A percentile compares a stretch with the other conserved stretches of the same genome.
These are phyloP conservation scores for Penicillium fuscoglaucum DNA, from an alignment of 2,329 filamentous ascomycete genomes.

Conservation along the genomic window DNA sequence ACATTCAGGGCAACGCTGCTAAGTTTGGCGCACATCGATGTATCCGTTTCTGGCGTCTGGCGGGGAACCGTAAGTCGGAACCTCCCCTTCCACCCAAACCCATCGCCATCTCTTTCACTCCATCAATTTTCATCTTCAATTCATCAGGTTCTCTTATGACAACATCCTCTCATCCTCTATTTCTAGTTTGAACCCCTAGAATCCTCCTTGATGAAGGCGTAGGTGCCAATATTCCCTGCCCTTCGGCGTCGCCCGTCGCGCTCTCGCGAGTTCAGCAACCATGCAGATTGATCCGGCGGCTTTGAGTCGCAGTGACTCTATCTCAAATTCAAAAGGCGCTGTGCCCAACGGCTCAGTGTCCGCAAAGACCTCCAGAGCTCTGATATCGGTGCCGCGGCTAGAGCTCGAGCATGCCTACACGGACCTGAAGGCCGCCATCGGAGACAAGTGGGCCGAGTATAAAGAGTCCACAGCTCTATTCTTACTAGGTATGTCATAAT, in stretches of 20 bases:
- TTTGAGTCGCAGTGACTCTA: conserved; percentile 45
- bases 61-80: conserved; percentile 30
- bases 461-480: conserved; percentile 60
- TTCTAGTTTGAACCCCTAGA: conserved; percentile 18
- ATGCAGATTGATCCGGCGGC: conserved; percentile 50
- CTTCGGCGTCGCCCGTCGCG: conserved; percentile 44
- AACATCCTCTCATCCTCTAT: conserved; percentile 9
- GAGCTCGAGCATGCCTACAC: conserved; percentile 64
- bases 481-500: conserved; percentile 52
- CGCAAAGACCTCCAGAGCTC: conserved; percentile 53
- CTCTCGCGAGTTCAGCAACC: conserved; percentile 33
- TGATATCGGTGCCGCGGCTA: conserved; percentile 58
- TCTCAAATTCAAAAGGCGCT: conserved; percentile 37
- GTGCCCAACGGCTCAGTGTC: conserved; percentile 32
- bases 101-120: conserved; percentile 25
- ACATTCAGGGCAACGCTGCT: conserved; percentile 32
- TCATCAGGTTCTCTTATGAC: conserved; percentile 18
- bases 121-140: conserved; percentile 29
- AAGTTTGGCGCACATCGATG: conserved; percentile 13
- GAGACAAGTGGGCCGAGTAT: conserved; percentile 61
- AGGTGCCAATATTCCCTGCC: conserved; percentile 33
- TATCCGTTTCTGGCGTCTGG: conserved; percentile 31
- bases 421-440: conserved; percentile 60
- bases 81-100: conserved; percentile 31
- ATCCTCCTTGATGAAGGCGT: conserved; percentile 42